Conservation (phyloP, 2,329 filamentous ascomycete genomes). For the Epichloe uncinata region DNA sequence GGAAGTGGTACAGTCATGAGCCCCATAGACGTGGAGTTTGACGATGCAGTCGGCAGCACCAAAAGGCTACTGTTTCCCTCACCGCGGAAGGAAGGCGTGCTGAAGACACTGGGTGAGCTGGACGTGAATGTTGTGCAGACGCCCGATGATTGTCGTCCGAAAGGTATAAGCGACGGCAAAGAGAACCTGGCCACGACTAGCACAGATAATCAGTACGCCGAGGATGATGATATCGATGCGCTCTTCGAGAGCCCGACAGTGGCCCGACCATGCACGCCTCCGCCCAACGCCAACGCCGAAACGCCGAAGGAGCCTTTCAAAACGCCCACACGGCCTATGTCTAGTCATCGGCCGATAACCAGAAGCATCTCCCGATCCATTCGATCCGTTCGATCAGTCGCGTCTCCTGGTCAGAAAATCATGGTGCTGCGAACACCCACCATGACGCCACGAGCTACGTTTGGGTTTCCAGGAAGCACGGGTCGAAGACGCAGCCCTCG, state of each 20-base stretch:
- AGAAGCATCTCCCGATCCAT: slow-evolving; percentile 46
- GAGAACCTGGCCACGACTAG: slow-evolving; percentile 26
- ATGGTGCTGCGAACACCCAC: slow-evolving; percentile 37
- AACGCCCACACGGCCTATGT: slow-evolving; percentile 49
- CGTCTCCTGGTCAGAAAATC: slow-evolving; percentile 30
- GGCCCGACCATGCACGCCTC: slow-evolving; percentile 36
- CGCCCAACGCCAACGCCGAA: slow-evolving; percentile 29
- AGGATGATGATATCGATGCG: slow-evolving; percentile 43
- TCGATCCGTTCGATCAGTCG: slow-evolving; percentile 29
- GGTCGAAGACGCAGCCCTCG: slow-evolving; percentile 31
- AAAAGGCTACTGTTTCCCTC: slow-evolving; percentile 66
- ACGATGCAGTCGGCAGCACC: slow-evolving; percentile 39
- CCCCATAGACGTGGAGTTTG: slow-evolving; percentile 39
- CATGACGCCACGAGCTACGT: slow-evolving; percentile 23
- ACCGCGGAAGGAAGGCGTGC: slow-evolving; percentile 50
- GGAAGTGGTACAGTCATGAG: slow-evolving; percentile 42
- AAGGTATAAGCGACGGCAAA: slow-evolving; percentile 22
- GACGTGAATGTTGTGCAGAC: slow-evolving; percentile 39
- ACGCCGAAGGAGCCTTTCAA: slow-evolving; percentile 37
- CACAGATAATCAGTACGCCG: slow-evolving; percentile 10
- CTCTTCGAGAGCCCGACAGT: slow-evolving; percentile 50
- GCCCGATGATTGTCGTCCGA: slow-evolving; percentile 20
- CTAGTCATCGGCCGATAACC: slow-evolving; percentile 46
- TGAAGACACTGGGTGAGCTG: slow-evolving; percentile 48
- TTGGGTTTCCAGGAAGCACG: slow-evolving; percentile 17